Conservation (phyloP, 495 filamentous ascomycete species). For the Annulohypoxylon moriforme region DNA sequence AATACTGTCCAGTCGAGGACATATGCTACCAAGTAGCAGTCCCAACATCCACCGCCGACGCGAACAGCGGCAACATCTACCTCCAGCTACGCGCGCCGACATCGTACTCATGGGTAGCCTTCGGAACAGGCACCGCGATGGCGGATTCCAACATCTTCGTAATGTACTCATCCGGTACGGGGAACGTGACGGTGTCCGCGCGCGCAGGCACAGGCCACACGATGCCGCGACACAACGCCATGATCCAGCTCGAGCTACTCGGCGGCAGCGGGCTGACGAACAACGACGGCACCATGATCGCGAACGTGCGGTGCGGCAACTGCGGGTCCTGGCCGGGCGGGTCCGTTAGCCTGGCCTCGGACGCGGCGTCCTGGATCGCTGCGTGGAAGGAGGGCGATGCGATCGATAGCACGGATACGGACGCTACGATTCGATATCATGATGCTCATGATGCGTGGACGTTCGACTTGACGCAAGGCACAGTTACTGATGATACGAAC, state of each 20-base stretch:
- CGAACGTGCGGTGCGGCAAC: constrained; percentile 66
- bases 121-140: constrained; percentile 74
- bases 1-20: constrained; percentile 46
- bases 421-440: constrained; percentile 68
- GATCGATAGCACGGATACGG: constrained; percentile 63
- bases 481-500: constrained; percentile 66
- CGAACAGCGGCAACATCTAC: constrained; percentile 65
- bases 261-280: constrained; percentile 69
- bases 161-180: constrained; percentile 68
- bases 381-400: constrained; percentile 69
- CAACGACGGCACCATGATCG: constrained; percentile 64
- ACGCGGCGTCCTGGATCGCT: constrained; percentile 71
- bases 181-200: constrained; percentile 74
- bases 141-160: constrained; percentile 74
- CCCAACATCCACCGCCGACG: constrained; percentile 53
- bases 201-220: constrained; percentile 65
- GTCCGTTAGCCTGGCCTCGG: constrained; percentile 63
- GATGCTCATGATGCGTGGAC: constrained; percentile 62
- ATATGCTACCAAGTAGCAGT: constrained; percentile 62
- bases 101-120: constrained; percentile 70
- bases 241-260: constrained; percentile 64
- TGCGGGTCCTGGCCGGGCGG: constrained; percentile 66
- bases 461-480: constrained; percentile 67
- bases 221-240: constrained; percentile 64
- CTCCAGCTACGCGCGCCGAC: constrained; percentile 73